Base-by-base conservation (phyloP, 768 basidiomycete genomes). In the Tricholoma hemisulphureum region DNA sequence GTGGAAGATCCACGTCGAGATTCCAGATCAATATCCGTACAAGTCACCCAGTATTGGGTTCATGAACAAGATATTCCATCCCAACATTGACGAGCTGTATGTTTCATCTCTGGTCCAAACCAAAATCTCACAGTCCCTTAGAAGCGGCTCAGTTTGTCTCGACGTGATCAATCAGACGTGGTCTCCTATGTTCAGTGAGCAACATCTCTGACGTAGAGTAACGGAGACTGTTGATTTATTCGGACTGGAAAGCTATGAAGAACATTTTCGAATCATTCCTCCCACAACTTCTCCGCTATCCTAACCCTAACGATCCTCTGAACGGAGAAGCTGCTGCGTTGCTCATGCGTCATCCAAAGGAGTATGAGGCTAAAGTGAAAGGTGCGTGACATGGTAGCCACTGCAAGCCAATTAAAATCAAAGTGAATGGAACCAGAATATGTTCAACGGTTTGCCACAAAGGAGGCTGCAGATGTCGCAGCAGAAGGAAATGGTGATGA, bases 11-110 rank as follows among this genome's bases (percentile, higher is more conserved):
- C 97, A 99, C 68, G 97, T 99, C 58, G 97, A 99, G 71, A 82
- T 99, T 20, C 97, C 96, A 21, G 94, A 98, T 62, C 94, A 97
- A 73, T 99, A 98, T 70, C 97, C 97, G 2, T 99, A 89, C 85
- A 98, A 98, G 75, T 96, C 93, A 26, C 97, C 97, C 5, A 95
- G 93, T 69, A 99, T 99, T 64, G 97, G 97, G 2, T 99, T 99
- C 76, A 95, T 97, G 93, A 99, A 99, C 84, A 98, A 98, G 89
- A 98, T 99, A 72, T 98, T 97, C 71, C 97, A 98, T 67, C 97
- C 97, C 18, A 99, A 99, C 69, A 99, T 99, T 68, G 97, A 99
- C 75, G 97, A 99, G 74, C 78, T 97, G 90, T 98, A 72, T 69
- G 93, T n/a, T 46, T 23, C 41, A 58, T 55, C 50, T 56, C 28